phyloP scores from a whole-genome alignment of 352 stramenopile species.

The Pythium rhizo-oryzae region DNA sequence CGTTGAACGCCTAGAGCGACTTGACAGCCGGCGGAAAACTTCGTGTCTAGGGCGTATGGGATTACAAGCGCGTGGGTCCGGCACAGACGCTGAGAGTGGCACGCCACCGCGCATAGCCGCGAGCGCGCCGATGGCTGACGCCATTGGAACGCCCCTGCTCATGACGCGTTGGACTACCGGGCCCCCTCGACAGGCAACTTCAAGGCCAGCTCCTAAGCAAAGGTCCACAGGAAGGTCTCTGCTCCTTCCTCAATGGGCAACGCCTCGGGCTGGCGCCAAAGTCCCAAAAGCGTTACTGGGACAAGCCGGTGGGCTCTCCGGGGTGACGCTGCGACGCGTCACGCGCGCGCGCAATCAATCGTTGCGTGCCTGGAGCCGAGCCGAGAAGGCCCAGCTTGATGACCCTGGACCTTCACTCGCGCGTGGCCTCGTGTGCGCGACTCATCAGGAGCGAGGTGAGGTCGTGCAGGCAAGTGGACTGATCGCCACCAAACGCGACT shows the following conservation, averaged over 20 bases:
- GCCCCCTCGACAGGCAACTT: slow-evolving; percentile 11
- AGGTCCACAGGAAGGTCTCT: background rate
- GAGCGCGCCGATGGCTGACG: background rate
- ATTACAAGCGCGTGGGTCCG: slow-evolving; percentile 11
- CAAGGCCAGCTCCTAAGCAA: background rate
- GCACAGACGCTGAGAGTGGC: background rate
- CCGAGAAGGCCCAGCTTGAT: too few species aligned
- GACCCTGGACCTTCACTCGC: slow-evolving; percentile 20
- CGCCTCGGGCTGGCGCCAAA: background rate
- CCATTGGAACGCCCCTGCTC: background rate
- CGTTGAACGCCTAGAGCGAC: background rate
- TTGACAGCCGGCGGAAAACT: slow-evolving; percentile 1
- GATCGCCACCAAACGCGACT: too few species aligned
- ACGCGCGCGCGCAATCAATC: too few species aligned
- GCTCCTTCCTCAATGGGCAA: background rate
- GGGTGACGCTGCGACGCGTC: background rate
- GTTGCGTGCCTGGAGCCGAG: too few species aligned
- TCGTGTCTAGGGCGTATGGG: slow-evolving; percentile 11
- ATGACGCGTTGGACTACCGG: background rate
- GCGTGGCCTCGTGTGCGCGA: background rate
- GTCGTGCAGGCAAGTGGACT: too few species aligned
- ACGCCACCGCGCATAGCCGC: background rate
- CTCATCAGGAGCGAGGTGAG: slow-evolving; percentile 8
- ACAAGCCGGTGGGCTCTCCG: background rate
- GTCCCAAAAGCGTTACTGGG: background rate